Conservation (phyloP, 2,329 filamentous ascomycete genomes). For the Parastagonospora avenae region DNA sequence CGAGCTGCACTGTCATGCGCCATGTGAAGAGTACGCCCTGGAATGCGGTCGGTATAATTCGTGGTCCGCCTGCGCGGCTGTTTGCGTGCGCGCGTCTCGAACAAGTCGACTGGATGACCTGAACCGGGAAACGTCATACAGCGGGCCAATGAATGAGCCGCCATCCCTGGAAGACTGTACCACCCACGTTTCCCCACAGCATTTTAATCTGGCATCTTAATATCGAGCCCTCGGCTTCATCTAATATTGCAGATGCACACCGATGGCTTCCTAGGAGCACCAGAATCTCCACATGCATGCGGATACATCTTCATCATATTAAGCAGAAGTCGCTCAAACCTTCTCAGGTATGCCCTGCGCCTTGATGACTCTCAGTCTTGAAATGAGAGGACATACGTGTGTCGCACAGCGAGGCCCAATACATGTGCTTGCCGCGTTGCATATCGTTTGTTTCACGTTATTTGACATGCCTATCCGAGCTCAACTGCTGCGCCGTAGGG, state of each 20-base stretch:
- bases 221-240: conserved; percentile 7
- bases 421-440: conserved; percentile 4
- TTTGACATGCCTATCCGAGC: conserved; percentile 2
- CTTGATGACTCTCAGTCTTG: background rate
- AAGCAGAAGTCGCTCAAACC: conserved; percentile 9
- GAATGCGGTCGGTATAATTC: background rate
- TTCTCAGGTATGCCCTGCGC: conserved; percentile 4
- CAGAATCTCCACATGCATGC: background rate
- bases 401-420: conserved; percentile 1
- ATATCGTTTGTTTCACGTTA: conserved; percentile 9
- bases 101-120: background rate
- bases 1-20: too few species aligned
- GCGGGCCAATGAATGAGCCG: conserved; percentile 2
- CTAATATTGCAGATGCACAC: background rate
- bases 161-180: background rate
- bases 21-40: background rate
- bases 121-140: conserved; percentile 2
- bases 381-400: background rate
- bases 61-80: background rate
- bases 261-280: background rate
- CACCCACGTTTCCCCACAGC: conserved; percentile 9
- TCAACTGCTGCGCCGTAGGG: background rate
- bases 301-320: background rate
- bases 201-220: conserved; percentile 5
- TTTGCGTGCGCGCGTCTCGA: too few species aligned